Conservation (phyloP, 257 asterid species). For the Mitragyna speciosa region DNA sequence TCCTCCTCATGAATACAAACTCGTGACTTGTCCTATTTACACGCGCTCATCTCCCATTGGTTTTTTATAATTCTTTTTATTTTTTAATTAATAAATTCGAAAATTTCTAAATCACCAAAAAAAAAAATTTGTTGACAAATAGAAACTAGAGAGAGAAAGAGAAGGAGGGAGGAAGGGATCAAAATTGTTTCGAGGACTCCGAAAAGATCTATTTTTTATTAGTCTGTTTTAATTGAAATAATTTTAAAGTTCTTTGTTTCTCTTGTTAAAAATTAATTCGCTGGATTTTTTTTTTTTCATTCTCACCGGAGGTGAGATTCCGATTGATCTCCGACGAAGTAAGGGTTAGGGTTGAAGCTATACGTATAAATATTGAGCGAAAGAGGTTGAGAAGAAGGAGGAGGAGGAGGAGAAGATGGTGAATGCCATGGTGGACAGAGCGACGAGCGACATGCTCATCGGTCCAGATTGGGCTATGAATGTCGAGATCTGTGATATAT, state of each 20-base stretch:
- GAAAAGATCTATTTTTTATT: slow-evolving; percentile 8
- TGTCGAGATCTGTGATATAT: slow-evolving; percentile 94
- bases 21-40: slow-evolving; percentile 7
- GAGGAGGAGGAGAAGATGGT: slow-evolving; percentile 55
- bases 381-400: neutral
- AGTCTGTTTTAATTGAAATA: neutral
- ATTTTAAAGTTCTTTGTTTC: neutral
- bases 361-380: neutral
- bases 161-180: slow-evolving; percentile 8
- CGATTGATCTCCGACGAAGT: slow-evolving; percentile 8
- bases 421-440: slow-evolving; percentile 90
- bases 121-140: neutral
- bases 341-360: neutral
- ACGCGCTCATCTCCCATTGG: slow-evolving; percentile 20
- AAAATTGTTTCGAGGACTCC: slow-evolving; percentile 8
- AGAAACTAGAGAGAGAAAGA: neutral
- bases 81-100: neutral
- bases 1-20: neutral
- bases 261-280: neutral
- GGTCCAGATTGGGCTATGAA: slow-evolving; percentile 99
- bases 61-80: neutral
- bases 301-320: slow-evolving; percentile 26
- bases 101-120: neutral
- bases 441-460: slow-evolving; percentile 94
- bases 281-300: neutral